Conservation (phyloP, 2,329 filamentous ascomycete species). For the Paraconiothyrium sp. region DNA sequence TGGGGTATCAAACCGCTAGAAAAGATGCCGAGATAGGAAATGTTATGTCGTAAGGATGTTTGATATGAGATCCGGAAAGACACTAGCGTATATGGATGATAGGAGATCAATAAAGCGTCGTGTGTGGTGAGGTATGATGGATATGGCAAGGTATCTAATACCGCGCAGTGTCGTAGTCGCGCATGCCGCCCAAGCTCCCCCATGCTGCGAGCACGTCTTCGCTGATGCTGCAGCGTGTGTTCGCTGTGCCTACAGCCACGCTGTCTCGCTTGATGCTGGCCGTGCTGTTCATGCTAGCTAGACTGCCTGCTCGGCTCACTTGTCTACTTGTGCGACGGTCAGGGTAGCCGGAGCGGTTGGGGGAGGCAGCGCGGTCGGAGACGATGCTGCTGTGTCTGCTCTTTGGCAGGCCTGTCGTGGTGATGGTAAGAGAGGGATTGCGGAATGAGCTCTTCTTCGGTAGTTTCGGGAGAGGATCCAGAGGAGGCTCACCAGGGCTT, state of each 20-base stretch:
- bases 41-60: background rate
- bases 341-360: slow-evolving; percentile 18
- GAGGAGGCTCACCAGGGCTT: slow-evolving; percentile 33
- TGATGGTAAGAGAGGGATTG: slow-evolving; percentile 27
- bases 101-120: background rate
- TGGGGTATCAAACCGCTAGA: slow-evolving; percentile 15
- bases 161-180: slow-evolving; percentile 21
- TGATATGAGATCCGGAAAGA: background rate
- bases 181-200: slow-evolving; percentile 55
- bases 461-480: slow-evolving; percentile 21
- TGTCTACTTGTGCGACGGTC: slow-evolving; percentile 27
- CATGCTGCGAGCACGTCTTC: slow-evolving; percentile 59
- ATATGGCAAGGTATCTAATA: background rate
- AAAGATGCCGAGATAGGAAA: slow-evolving; percentile 12
- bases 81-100: background rate
- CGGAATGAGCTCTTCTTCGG: slow-evolving; percentile 29
- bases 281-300: slow-evolving; percentile 30
- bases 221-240: slow-evolving; percentile 51
- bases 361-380: slow-evolving; percentile 32
- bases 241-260: slow-evolving; percentile 23
- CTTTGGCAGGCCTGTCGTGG: slow-evolving; percentile 18
- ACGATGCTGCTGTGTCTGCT: slow-evolving; percentile 36
- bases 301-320: slow-evolving; percentile 36
- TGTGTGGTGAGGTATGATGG: background rate
- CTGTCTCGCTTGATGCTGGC: slow-evolving; percentile 33